Evolutionary conservation across 768 basidiomycete species (phyloP).

Genomic region (Agaricus sinodeliciosus): DNA sequence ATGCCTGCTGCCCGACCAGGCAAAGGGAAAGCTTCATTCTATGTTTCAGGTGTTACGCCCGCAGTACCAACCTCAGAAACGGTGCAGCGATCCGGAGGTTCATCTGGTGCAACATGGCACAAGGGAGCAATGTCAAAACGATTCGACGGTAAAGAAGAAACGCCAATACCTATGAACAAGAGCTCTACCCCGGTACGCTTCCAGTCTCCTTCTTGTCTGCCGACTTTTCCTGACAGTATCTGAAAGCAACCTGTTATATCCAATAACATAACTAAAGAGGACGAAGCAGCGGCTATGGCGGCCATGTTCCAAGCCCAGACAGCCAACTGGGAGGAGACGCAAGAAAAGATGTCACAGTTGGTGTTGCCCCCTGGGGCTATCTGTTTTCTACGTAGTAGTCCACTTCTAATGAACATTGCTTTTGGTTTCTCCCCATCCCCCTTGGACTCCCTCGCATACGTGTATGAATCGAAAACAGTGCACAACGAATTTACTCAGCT

Average conservation of each 20-base stretch:
- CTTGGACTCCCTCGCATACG: constrained; percentile 15
- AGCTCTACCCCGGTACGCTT: constrained; percentile 23
- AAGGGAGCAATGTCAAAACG: constrained; percentile 80
- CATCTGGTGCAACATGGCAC: constrained; percentile 46
- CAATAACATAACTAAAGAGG: constrained; percentile 46
- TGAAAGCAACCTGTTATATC: constrained; percentile 26
- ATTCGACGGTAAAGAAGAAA: constrained; percentile 82
- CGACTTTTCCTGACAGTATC: constrained; percentile 6
- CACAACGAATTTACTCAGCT: constrained; percentile 61
- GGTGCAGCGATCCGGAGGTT: constrained; percentile 29
- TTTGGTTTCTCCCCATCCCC: constrained; percentile 21
- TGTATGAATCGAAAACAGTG: constrained; percentile 37
- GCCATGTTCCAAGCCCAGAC: constrained; percentile 96
- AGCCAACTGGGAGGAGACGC: constrained; percentile 96
- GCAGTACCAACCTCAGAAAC: constrained; percentile 44
- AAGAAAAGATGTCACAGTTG: constrained; percentile 99
- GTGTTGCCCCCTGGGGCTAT: constrained; percentile 59
- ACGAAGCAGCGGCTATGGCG: constrained; percentile 94
- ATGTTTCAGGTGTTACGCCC: constrained; percentile 45
- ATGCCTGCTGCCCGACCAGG: constrained; percentile 77
- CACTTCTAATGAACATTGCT: constrained; percentile 66
- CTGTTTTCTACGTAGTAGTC: constrained; percentile 57
- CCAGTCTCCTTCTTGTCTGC: neutral
- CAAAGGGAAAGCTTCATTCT: constrained; percentile 76
- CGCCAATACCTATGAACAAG: constrained; percentile 20